Evolutionary conservation across 768 basidiomycete genomes (phyloP).

Genomic region (Lentinula sp.): DNA sequence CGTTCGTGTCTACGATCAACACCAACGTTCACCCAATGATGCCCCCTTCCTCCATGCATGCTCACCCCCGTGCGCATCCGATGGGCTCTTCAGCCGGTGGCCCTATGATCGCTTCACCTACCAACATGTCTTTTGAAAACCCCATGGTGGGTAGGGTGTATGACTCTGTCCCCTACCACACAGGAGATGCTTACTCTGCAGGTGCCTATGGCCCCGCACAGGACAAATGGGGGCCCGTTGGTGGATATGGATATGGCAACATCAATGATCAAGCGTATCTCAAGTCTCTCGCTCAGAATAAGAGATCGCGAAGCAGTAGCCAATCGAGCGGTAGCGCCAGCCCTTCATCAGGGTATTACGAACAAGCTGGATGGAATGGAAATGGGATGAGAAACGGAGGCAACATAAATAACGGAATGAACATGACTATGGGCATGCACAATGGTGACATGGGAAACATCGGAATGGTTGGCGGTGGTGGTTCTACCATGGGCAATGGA

Average conservation of each 20-base stretch:
- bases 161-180: slow-evolving; percentile 2
- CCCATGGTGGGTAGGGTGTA: slow-evolving; percentile 32
- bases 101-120: slow-evolving; percentile 41
- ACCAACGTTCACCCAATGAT: slow-evolving; percentile 7
- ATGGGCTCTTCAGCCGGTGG: slow-evolving; percentile 12
- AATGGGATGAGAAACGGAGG: slow-evolving; percentile 7
- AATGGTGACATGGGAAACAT: slow-evolving; percentile 5
- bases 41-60: slow-evolving; percentile 9
- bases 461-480: slow-evolving; percentile 14
- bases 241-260: slow-evolving; percentile 1
- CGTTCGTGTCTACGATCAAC: not conserved
- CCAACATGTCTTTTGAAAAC: slow-evolving; percentile 44
- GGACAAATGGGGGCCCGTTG: not conserved
- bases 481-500: slow-evolving; percentile 12
- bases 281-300: slow-evolving; percentile 1
- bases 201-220: slow-evolving; percentile 10
- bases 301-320: slow-evolving; percentile 19
- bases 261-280: not conserved
- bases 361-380: slow-evolving; percentile 4
- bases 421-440: slow-evolving; percentile 5
- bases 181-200: slow-evolving; percentile 13
- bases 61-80: not conserved
- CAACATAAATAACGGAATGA: not conserved
- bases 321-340: slow-evolving; percentile 16
- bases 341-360: not conserved